Conservation (phyloP, 163 green algal genomes). For the Prototheca stagnorum region DNA sequence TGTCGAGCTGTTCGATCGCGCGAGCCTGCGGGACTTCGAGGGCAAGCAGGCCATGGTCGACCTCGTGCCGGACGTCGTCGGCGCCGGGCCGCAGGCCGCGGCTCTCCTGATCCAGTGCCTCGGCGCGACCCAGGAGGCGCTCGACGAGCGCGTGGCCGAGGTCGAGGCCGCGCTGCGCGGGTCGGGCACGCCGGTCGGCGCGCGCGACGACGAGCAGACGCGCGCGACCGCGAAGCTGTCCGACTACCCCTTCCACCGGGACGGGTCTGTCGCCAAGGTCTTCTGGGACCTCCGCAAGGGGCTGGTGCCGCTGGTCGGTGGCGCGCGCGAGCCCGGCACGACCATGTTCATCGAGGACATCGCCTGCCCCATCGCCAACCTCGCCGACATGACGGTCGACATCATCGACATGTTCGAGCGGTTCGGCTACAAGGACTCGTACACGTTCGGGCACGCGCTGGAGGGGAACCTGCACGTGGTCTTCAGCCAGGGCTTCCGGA, state of each 20-base stretch:
- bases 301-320: slow-evolving; percentile 89
- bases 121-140: slow-evolving; percentile 39
- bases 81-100: slow-evolving; percentile 61
- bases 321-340: slow-evolving; percentile 70
- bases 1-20: slow-evolving; percentile 91
- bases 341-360: slow-evolving; percentile 96
- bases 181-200: slow-evolving; percentile 51
- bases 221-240: slow-evolving; percentile 14
- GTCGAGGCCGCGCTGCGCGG: slow-evolving; percentile 38
- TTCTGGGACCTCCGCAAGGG: slow-evolving; percentile 94
- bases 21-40: slow-evolving; percentile 46
- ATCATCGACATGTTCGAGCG: slow-evolving; percentile 75
- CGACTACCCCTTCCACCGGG: slow-evolving; percentile 68
- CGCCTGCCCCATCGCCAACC: slow-evolving; percentile 85
- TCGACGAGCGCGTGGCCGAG: slow-evolving; percentile 48
- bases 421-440: slow-evolving; percentile 80
- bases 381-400: slow-evolving; percentile 89
- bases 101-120: slow-evolving; percentile 92
- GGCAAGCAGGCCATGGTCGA: slow-evolving; percentile 45
- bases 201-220: slow-evolving; percentile 22
- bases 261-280: slow-evolving; percentile 58
- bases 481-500: slow-evolving; percentile 89
- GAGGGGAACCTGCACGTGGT: slow-evolving; percentile 96
- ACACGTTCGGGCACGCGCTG: slow-evolving; percentile 89
- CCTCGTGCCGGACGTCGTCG: slow-evolving; percentile 69